These are phyloP conservation scores for Papiliotrema laurentii DNA, from an alignment of 1,284 basidiomycete genomes.

Conservation along the genomic window DNA sequence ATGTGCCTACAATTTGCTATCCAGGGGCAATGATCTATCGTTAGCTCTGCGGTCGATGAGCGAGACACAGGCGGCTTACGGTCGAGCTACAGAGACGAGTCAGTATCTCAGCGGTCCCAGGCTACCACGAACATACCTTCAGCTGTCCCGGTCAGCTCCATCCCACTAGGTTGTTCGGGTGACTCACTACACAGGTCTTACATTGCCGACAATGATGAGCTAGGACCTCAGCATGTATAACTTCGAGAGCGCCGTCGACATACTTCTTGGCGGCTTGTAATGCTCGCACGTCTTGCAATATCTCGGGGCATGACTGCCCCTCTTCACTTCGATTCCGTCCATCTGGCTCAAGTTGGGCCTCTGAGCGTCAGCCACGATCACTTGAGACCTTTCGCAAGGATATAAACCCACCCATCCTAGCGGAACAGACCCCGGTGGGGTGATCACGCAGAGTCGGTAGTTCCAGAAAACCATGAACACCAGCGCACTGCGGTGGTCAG, in stretches of 20 bases:
- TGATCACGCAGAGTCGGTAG: slow-evolving; percentile 73
- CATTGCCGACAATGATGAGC: slow-evolving; percentile 88
- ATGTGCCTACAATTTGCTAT: slow-evolving; percentile 38
- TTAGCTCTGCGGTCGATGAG: slow-evolving; percentile 11
- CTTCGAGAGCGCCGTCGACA: slow-evolving; percentile 59
- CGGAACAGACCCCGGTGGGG: slow-evolving; percentile 81
- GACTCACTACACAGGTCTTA: slow-evolving; percentile 56
- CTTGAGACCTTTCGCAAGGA: neutral
- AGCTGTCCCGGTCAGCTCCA: slow-evolving; percentile 14
- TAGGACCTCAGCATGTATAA: slow-evolving; percentile 10
- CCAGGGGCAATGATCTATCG: slow-evolving; percentile 71
- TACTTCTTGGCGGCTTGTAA: slow-evolving; percentile 51
- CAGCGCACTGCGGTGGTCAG: slow-evolving; percentile 56
- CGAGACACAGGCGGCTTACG: slow-evolving; percentile 11
- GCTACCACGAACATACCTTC: slow-evolving; percentile 54
- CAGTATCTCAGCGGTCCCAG: neutral
- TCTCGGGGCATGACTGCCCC: slow-evolving; percentile 68
- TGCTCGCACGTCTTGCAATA: slow-evolving; percentile 69
- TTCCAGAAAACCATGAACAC: slow-evolving; percentile 78
- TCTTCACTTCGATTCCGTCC: slow-evolving; percentile 81
- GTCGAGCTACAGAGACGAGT: slow-evolving; percentile 25
- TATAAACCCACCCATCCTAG: slow-evolving; percentile 62
- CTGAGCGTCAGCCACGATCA: slow-evolving; percentile 47
- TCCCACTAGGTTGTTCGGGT: neutral
- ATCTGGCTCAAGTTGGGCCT: slow-evolving; percentile 63